phyloP scores from a whole-genome alignment of 2,329 filamentous ascomycete genomes.

The Fusarium agapanthi region DNA sequence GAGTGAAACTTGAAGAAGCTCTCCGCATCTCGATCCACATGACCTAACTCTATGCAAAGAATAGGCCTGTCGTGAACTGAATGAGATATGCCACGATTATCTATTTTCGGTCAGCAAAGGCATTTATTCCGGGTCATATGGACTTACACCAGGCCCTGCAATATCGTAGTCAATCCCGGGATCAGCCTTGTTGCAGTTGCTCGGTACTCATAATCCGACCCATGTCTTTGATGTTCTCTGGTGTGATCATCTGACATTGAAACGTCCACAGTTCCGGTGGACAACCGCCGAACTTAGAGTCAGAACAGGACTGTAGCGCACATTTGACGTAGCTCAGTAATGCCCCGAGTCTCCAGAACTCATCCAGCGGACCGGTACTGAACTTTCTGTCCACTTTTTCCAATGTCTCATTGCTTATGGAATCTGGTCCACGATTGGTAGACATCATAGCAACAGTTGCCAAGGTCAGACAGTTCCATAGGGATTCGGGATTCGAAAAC shows the following conservation, averaged over 20 bases:
- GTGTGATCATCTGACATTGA: neutral
- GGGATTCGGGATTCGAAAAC: slow-evolving; percentile 3
- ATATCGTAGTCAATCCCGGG: slow-evolving; percentile 13
- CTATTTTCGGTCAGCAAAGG: rapidly evolving
- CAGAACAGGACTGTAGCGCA: neutral
- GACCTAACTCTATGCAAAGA: rapidly evolving
- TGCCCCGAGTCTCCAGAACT: rapidly evolving
- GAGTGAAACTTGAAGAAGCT: neutral
- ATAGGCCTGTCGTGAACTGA: neutral
- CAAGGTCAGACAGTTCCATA: slow-evolving; percentile 18
- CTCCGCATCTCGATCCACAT: neutral
- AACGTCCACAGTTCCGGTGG: neutral
- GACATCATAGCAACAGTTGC: slow-evolving; percentile 1
- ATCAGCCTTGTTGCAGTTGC: neutral
- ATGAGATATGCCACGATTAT: slow-evolving; percentile 1
- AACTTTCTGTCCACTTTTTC: rapidly evolving
- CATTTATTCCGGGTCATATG: rapidly evolving
- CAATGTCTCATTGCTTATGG: rapidly evolving
- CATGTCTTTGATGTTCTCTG: neutral
- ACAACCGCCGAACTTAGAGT: neutral
- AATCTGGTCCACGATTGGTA: neutral
- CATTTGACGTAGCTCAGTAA: neutral
- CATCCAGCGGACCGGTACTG: rapidly evolving
- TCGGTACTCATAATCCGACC: neutral
- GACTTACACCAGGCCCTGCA: slow-evolving; percentile 10